phyloP scores from a whole-genome alignment of 371 early-diverging fungal species.

The Syncephalastrum sp. region DNA sequence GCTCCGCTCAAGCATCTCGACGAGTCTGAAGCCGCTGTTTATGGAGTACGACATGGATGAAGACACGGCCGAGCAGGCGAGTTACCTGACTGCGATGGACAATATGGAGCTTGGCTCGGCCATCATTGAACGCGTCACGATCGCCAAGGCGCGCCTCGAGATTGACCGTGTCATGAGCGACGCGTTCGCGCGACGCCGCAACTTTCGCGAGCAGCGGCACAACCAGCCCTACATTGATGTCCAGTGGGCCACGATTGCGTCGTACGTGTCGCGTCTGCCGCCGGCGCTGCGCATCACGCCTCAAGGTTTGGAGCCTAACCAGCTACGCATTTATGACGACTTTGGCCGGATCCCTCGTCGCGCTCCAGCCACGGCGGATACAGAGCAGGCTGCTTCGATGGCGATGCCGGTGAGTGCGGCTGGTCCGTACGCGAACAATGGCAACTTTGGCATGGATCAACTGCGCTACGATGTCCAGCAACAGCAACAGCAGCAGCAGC shows the following conservation, averaged over 20 bases:
- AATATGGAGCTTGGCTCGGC: conserved; percentile 91
- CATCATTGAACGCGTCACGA: conserved; percentile 90
- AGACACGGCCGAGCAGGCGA: conserved; percentile 80
- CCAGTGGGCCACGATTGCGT: conserved; percentile 63
- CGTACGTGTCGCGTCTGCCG: conserved; percentile 83
- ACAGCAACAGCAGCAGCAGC: conserved; percentile 10
- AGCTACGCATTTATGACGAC: conserved; percentile 81
- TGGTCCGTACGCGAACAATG: background rate
- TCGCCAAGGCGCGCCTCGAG: conserved; percentile 85
- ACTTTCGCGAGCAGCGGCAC: conserved; percentile 83
- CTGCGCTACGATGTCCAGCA: background rate
- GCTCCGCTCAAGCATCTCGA: conserved; percentile 83
- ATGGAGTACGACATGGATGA: conserved; percentile 84
- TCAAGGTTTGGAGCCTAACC: conserved; percentile 74
- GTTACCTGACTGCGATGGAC: conserved; percentile 78
- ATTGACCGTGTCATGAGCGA: conserved; percentile 78
- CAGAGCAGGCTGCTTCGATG: background rate
- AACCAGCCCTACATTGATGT: conserved; percentile 90
- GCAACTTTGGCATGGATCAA: background rate
- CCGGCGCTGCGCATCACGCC: conserved; percentile 81
- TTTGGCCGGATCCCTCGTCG: conserved; percentile 51
- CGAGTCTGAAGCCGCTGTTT: conserved; percentile 73
- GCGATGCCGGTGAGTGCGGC: conserved; percentile 12
- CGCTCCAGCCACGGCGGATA: conserved; percentile 9
- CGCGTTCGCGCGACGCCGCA: conserved; percentile 72